Conservation (phyloP, 2,329 filamentous ascomycete species). For the Trichophyton simii region DNA sequence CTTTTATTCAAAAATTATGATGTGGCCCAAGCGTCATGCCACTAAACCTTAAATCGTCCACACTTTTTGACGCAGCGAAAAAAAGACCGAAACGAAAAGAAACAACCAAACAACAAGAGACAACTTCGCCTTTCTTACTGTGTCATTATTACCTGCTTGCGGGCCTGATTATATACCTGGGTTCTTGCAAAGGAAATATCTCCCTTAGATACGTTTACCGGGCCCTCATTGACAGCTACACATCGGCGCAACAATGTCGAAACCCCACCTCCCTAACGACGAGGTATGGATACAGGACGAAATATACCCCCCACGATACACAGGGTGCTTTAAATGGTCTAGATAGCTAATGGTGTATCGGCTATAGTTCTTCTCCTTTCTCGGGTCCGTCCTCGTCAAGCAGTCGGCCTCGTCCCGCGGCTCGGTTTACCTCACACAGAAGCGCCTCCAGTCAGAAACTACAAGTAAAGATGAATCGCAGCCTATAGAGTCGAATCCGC, state of each 20-base stretch:
- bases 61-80: not conserved
- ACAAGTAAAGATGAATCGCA: slow-evolving; percentile 40
- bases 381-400: slow-evolving; percentile 28
- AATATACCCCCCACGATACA: not conserved
- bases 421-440: slow-evolving; percentile 35
- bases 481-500: slow-evolving; percentile 34
- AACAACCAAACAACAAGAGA: not conserved
- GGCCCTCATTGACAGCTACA: not conserved
- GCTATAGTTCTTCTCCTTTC: slow-evolving; percentile 32
- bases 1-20: slow-evolving; percentile 2
- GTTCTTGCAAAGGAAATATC: not conserved
- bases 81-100: not conserved
- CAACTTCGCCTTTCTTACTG: not conserved
- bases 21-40: slow-evolving; percentile 14
- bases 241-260: slow-evolving; percentile 7
- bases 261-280: slow-evolving; percentile 27
- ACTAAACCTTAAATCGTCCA: slow-evolving; percentile 1
- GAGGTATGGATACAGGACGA: slow-evolving; percentile 23
- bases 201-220: not conserved
- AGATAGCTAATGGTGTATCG: not conserved
- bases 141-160: not conserved
- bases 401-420: slow-evolving; percentile 30
- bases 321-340: not conserved
- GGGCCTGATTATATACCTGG: not conserved
- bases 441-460: slow-evolving; percentile 25